Evolutionary conservation across 768 basidiomycete species (phyloP).

Genomic region (Tricholoma bakamatsutake): DNA sequence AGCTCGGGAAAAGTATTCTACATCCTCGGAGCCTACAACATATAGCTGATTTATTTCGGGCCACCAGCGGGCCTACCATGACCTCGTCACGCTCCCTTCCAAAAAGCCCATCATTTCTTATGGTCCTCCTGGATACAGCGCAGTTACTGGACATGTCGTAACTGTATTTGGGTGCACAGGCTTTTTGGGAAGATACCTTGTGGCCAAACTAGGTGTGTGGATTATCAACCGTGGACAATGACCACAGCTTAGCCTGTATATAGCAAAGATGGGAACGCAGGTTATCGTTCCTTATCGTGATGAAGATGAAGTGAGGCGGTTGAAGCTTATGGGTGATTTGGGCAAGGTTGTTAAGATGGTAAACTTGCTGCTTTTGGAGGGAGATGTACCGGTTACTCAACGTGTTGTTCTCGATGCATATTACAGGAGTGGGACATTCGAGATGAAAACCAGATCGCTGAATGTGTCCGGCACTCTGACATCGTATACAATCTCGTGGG

Average conservation of each 20-base stretch:
- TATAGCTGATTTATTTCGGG: not conserved
- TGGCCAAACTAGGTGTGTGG: conserved; percentile 81
- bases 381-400: conserved; percentile 6
- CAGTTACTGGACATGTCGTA: conserved; percentile 84
- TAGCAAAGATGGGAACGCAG: conserved; percentile 88
- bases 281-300: conserved; percentile 95
- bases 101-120: conserved; percentile 65
- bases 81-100: conserved; percentile 55
- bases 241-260: conserved; percentile 1
- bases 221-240: conserved; percentile 5
- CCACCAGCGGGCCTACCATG: conserved; percentile 66
- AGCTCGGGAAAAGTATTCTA: conserved; percentile 39
- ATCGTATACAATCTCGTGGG: conserved; percentile 96
- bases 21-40: not conserved
- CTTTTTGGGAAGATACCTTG: conserved; percentile 91
- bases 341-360: conserved; percentile 97
- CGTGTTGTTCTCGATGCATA: not conserved
- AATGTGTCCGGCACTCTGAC: conserved; percentile 92
- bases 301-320: conserved; percentile 83
- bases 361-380: conserved; percentile 13
- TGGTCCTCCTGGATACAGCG: conserved; percentile 81
- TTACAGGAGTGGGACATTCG: conserved; percentile 92
- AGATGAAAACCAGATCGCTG: conserved; percentile 85
- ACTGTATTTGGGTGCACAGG: conserved; percentile 98
- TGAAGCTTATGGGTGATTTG: conserved; percentile 93